Evolutionary conservation across 305 asterid species (phyloP), one percentile per base, ranked within the genome.

Genomic region (Solanum hybrid): DNA sequence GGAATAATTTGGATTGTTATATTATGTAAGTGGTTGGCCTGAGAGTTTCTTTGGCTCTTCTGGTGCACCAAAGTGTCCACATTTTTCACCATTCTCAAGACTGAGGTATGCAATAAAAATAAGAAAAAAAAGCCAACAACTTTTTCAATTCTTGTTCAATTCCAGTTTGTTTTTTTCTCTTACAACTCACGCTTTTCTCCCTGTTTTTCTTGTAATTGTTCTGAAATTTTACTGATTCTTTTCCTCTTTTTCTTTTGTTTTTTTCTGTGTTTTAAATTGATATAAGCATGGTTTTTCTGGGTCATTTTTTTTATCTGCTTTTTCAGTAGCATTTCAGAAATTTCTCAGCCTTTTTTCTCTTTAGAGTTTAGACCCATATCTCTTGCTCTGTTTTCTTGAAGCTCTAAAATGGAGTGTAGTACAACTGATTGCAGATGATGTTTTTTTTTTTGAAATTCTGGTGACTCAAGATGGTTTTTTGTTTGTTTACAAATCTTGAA

Each of bases 11-110:
- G 88, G 31, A 57, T 36, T 35, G 90, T 88, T 89, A 90, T 92
- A 91, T 92, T 90, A 89, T 89, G 91, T 93, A 91, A 92, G 92
- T 91, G 93, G 95, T 71, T 88, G 86, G 86, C 61, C 87, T 64
- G 89, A 81, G 93, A 90, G 91, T 91, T 91, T 90, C 89, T 93
- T 93, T 92, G 93, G 91, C 95, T 92, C 93, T 92, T 94, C 88
- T 88, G 90, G 87, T 92, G 90, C 81, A 90, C 90, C 92, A 92
- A 92, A 84, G 89, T 20, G 69, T 87, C 89, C 84, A 33, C 85
- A 74, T 31, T 31, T 71, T 69, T 71, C 84, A 74, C 85, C 69
- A 61, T 90, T 90, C 79, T 90, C 95, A 87, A 78, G 92, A 76
- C 82, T 76, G 37, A 71, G 42, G 90, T 89, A 35, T 39, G 88